Evolutionary conservation across 2,329 filamentous ascomycete species (phyloP).

Genomic region (Talaromyces verruculosus): DNA sequence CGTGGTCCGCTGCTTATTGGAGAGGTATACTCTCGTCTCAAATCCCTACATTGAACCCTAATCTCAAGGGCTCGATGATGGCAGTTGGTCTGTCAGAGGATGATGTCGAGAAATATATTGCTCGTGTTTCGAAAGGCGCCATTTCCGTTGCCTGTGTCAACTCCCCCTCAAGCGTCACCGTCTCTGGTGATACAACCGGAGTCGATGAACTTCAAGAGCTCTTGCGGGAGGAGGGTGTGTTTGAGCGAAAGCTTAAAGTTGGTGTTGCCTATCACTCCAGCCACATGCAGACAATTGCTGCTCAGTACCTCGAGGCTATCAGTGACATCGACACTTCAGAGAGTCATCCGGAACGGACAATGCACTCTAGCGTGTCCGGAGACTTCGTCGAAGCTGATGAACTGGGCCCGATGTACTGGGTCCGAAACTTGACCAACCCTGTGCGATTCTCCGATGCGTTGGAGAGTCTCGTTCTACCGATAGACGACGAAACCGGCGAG

Average conservation of each 20-base stretch:
- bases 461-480: neutral
- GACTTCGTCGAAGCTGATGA: neutral
- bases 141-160: slow-evolving; percentile 39
- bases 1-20: slow-evolving; percentile 50
- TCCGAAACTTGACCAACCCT: neutral
- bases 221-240: slow-evolving; percentile 28
- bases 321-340: neutral
- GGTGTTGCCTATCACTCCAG: slow-evolving; percentile 36
- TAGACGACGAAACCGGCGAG: neutral
- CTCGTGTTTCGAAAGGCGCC: slow-evolving; percentile 23
- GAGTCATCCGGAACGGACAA: neutral
- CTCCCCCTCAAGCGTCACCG: slow-evolving; percentile 32
- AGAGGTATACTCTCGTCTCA: slow-evolving; percentile 40
- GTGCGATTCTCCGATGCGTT: neutral
- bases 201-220: slow-evolving; percentile 26
- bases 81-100: slow-evolving; percentile 45
- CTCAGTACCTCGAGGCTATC: neutral
- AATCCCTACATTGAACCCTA: slow-evolving; percentile 26
- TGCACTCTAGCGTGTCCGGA: neutral
- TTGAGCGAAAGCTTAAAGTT: slow-evolving; percentile 31
- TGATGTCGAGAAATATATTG: slow-evolving; percentile 27
- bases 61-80: slow-evolving; percentile 52
- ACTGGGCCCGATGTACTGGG: neutral
- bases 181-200: slow-evolving; percentile 26
- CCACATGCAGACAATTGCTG: slow-evolving; percentile 30